phyloP scores from a whole-genome alignment of 2,329 filamentous ascomycete genomes.

The Mycosphaerella arachidis region DNA sequence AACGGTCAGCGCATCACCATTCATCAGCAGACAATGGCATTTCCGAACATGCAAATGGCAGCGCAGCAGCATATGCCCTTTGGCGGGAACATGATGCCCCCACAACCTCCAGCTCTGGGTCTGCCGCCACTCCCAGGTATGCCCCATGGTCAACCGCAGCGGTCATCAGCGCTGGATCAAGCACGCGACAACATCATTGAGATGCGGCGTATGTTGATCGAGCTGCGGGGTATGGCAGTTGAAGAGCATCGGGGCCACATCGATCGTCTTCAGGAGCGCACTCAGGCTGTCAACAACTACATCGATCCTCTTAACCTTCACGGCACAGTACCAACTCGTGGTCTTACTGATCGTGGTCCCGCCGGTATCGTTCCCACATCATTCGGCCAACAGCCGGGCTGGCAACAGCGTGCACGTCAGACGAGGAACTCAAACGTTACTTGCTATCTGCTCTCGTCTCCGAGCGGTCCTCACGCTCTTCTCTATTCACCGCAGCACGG shows the following conservation, averaged over 20 bases:
- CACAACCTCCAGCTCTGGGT: slow-evolving; percentile 1
- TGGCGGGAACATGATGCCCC: neutral
- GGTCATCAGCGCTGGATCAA: slow-evolving; percentile 27
- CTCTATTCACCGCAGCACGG: slow-evolving; percentile 38
- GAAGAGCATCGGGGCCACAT: slow-evolving; percentile 24
- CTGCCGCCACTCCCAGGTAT: slow-evolving; percentile 7
- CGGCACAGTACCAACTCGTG: neutral
- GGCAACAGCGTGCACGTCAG: slow-evolving; percentile 12
- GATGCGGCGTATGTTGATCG: slow-evolving; percentile 30
- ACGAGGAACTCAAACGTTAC: slow-evolving; percentile 25
- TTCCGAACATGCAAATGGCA: slow-evolving; percentile 6
- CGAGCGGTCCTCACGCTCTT: slow-evolving; percentile 43
- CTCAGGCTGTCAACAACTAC: slow-evolving; percentile 26
- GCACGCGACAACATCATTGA: slow-evolving; percentile 30
- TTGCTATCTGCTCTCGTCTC: slow-evolving; percentile 43
- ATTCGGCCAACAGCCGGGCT: slow-evolving; percentile 1
- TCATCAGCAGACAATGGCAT: slow-evolving; percentile 27
- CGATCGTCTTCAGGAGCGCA: slow-evolving; percentile 21
- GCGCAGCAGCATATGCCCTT: slow-evolving; percentile 7
- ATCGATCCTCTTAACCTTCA: slow-evolving; percentile 27
- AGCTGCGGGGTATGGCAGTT: slow-evolving; percentile 20
- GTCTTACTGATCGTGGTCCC: neutral
- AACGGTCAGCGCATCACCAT: slow-evolving; percentile 30
- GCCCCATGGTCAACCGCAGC: slow-evolving; percentile 4
- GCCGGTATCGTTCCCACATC: neutral